Conservation (phyloP, 495 filamentous ascomycete species). For the Letharia columbiana region DNA sequence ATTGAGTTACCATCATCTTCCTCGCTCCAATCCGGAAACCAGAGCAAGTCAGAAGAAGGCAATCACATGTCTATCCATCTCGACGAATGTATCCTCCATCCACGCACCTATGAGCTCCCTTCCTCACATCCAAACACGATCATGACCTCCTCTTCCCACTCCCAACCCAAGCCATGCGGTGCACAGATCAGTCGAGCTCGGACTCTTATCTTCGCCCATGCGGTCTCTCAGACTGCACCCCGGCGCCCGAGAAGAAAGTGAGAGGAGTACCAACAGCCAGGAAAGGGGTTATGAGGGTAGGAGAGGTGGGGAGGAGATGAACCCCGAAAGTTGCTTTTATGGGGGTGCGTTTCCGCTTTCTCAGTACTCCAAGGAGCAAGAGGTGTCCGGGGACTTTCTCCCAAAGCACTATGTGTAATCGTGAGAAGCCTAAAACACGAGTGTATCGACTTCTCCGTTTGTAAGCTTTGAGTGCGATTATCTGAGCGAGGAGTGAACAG, state of each 20-base stretch:
- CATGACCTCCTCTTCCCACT: slow-evolving; percentile 33
- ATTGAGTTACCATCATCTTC: slow-evolving; percentile 80
- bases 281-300: slow-evolving; percentile 35
- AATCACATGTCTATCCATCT: slow-evolving; percentile 99
- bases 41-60: slow-evolving; percentile 40
- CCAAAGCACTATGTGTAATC: slow-evolving; percentile 63
- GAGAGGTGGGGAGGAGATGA: slow-evolving; percentile 42
- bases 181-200: slow-evolving; percentile 41
- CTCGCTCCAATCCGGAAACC: slow-evolving; percentile 7
- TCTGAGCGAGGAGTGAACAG: slow-evolving; percentile 78
- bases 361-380: slow-evolving; percentile 34
- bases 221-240: slow-evolving; percentile 37
- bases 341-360: slow-evolving; percentile 95
- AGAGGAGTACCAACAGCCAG: slow-evolving; percentile 36
- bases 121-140: slow-evolving; percentile 33
- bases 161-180: slow-evolving; percentile 27
- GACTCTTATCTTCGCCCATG: slow-evolving; percentile 85
- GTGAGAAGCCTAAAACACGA: slow-evolving; percentile 27
- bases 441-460: slow-evolving; percentile 56
- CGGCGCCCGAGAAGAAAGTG: slow-evolving; percentile 19
- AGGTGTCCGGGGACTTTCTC: slow-evolving; percentile 99
- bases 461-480: slow-evolving; percentile 99
- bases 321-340: slow-evolving; percentile 89
- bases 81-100: slow-evolving; percentile 68
- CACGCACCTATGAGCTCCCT: slow-evolving; percentile 33